phyloP scores from a whole-genome alignment of 805 yeast genomes.

The Lipomyces anomalus region DNA sequence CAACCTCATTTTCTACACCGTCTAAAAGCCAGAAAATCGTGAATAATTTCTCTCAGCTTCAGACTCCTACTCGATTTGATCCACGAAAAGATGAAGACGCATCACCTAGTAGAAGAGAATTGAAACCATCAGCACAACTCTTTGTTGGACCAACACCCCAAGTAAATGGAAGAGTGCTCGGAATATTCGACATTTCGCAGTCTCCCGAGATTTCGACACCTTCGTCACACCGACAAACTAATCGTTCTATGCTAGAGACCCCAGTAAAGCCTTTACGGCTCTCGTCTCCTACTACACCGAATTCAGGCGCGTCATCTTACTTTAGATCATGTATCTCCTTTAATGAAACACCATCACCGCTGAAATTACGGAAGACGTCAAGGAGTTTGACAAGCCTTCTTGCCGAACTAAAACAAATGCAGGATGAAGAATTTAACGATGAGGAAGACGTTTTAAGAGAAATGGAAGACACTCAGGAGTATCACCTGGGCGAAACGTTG shows the following conservation, averaged over 20 bases:
- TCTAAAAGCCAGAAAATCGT: background rate
- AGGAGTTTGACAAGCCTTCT: constrained; percentile 18
- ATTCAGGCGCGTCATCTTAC: constrained; percentile 12
- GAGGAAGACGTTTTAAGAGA: constrained; percentile 19
- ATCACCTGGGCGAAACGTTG: constrained; percentile 18
- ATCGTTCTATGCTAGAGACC: constrained; percentile 2
- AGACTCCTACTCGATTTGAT: background rate
- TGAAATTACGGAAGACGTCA: constrained; percentile 9
- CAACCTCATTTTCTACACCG: background rate
- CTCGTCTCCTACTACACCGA: background rate
- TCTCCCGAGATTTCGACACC: background rate
- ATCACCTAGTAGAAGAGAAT: constrained; percentile 1
- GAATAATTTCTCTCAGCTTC: background rate
- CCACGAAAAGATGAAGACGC: background rate
- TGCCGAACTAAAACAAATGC: constrained; percentile 13
- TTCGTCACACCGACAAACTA: background rate
- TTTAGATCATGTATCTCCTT: constrained; percentile 5
- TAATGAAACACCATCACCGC: constrained; percentile 21
- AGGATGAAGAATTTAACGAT: constrained; percentile 16
- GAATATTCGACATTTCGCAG: constrained; percentile 19
- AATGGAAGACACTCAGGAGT: constrained; percentile 6
- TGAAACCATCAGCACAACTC: background rate
- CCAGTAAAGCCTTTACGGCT: constrained; percentile 1
- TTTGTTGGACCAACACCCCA: constrained; percentile 26
- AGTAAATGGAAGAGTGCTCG: constrained; percentile 21